Conservation (phyloP, 305 asterid species). For the Rubia balearica region DNA sequence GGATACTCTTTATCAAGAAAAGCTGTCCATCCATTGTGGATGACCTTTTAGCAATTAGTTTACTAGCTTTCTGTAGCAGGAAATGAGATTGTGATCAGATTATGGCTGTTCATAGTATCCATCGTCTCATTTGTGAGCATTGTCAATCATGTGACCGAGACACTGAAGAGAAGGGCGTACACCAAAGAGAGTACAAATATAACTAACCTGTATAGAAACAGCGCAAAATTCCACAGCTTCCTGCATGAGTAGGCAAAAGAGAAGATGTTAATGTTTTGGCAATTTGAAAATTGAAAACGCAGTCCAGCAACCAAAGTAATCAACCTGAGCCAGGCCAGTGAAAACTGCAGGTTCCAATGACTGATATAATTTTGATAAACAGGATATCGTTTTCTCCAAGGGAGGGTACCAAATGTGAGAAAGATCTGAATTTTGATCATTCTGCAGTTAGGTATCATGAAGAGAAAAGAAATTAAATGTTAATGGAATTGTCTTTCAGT, state of each 20-base stretch:
- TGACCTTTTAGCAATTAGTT: conserved; percentile 62
- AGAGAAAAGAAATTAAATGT: conserved; percentile 17
- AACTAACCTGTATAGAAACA: conserved; percentile 77
- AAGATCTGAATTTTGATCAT: conserved; percentile 60
- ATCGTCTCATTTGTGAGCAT: neutral
- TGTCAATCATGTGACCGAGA: conserved; percentile 15
- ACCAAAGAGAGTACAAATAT: conserved; percentile 1
- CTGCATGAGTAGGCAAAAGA: conserved; percentile 36
- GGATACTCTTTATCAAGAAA: conserved; percentile 89
- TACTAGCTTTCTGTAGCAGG: conserved; percentile 86
- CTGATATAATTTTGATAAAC: conserved; percentile 84
- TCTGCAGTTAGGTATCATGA: conserved; percentile 40
- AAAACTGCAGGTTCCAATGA: conserved; percentile 85
- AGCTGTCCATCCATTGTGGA: conserved; percentile 90
- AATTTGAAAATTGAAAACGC: conserved; percentile 10
- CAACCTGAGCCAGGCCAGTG: conserved; percentile 98
- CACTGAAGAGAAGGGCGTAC: conserved; percentile 1
- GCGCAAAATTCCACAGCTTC: conserved; percentile 96
- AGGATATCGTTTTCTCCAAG: conserved; percentile 90
- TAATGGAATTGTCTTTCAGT: neutral
- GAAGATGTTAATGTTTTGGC: conserved; percentile 17
- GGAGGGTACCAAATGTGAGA: conserved; percentile 93
- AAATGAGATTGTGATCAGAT: conserved; percentile 15
- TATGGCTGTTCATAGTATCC: neutral
- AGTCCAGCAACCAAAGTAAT: conserved; percentile 21